Evolutionary conservation across 2,329 filamentous ascomycete genomes (phyloP).

Genomic region (Aspergillus novoparasiticus): DNA sequence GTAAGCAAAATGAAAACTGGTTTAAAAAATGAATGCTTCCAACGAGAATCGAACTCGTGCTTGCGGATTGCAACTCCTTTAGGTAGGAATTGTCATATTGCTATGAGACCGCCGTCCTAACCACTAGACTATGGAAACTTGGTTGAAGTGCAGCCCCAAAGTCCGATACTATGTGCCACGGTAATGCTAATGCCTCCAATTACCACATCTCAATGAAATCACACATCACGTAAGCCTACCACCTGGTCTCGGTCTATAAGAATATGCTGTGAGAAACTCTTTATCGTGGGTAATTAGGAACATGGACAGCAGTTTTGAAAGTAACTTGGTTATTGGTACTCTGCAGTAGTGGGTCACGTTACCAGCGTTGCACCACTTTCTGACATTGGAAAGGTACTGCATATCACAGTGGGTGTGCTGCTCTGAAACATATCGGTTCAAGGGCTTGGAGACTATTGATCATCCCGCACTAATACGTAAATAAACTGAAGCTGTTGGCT

Average conservation of each 20-base stretch:
- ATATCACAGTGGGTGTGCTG: not conserved
- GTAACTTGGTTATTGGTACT: not conserved
- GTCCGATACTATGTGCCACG: not conserved
- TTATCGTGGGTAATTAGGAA: not conserved
- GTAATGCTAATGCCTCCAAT: too few species aligned
- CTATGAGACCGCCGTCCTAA: conserved; percentile 13
- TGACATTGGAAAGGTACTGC: not conserved
- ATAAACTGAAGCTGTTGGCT: too few species aligned
- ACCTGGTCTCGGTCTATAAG: not conserved
- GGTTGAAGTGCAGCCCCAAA: not conserved
- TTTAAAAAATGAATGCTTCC: not conserved
- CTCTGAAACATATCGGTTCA: too few species aligned
- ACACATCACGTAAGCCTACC: not conserved
- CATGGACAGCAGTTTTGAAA: not conserved
- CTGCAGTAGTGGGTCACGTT: not conserved
- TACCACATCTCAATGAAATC: too few species aligned
- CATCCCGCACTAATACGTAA: too few species aligned
- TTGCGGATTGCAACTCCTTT: conserved; percentile 13
- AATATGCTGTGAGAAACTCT: not conserved
- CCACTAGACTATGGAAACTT: conserved; percentile 13
- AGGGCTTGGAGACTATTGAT: too few species aligned
- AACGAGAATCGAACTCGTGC: conserved; percentile 15
- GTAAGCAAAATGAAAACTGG: too few species aligned
- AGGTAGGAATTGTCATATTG: conserved; percentile 6
- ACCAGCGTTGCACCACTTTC: not conserved